phyloP scores from a whole-genome alignment of 805 yeast species.

The Hemisphaericaspora nanyangensis region DNA sequence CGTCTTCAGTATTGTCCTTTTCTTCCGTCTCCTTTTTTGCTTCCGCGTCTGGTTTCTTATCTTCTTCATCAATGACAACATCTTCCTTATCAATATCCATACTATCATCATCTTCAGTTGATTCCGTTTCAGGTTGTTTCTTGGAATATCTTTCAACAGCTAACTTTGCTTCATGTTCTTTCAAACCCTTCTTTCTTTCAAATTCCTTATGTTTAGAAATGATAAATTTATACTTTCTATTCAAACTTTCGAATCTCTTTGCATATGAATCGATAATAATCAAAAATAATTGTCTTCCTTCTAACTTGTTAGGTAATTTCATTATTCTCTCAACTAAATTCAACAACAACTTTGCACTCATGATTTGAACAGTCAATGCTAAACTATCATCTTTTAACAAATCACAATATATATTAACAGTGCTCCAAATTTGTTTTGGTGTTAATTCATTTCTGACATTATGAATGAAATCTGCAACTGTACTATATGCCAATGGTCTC shows the following conservation, averaged over 20 bases:
- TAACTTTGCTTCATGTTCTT: conserved; percentile 40
- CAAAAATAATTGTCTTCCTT: conserved; percentile 80
- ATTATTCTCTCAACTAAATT: conserved; percentile 86
- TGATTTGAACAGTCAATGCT: conserved; percentile 87
- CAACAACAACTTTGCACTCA: conserved; percentile 88
- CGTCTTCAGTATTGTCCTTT: conserved; percentile 6
- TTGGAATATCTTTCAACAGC: conserved; percentile 36
- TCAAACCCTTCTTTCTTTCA: conserved; percentile 38
- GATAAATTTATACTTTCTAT: conserved; percentile 65
- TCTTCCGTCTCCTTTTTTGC: conserved; percentile 7
- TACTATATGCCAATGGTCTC: conserved; percentile 89
- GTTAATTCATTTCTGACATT: conserved; percentile 82
- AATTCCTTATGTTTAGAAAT: conserved; percentile 57
- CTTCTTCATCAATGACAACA: background rate
- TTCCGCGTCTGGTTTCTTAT: background rate
- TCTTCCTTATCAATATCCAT: conserved; percentile 4
- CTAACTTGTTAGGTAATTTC: conserved; percentile 75
- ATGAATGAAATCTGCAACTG: conserved; percentile 94
- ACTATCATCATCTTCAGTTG: background rate
- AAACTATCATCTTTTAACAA: conserved; percentile 77
- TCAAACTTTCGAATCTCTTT: conserved; percentile 71
- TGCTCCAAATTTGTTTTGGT: conserved; percentile 79
- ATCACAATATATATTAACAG: conserved; percentile 77
- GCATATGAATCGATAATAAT: conserved; percentile 85
- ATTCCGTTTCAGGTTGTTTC: background rate